Conservation (phyloP, 768 basidiomycete species). For the Collybiopsis luxurians region DNA sequence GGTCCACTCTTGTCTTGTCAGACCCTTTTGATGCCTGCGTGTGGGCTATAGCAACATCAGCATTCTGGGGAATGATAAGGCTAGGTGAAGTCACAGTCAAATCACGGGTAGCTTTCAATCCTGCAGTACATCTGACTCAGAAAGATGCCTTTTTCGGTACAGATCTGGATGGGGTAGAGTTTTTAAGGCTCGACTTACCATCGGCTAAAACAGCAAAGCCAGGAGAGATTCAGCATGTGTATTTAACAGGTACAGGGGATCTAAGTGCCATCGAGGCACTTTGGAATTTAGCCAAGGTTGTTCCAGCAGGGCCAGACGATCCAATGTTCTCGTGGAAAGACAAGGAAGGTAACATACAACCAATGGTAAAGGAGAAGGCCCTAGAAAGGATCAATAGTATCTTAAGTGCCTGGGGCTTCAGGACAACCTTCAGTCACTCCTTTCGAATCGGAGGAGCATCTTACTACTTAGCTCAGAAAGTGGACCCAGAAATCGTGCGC, state of each 20-base stretch:
- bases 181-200: too few species aligned
- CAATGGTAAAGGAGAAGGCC: constrained; percentile 15
- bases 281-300: constrained; percentile 21
- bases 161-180: constrained; percentile 23
- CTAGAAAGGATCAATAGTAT: constrained; percentile 17
- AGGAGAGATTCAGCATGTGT: too few species aligned
- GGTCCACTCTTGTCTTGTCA: constrained; percentile 14
- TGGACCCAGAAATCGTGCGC: constrained; percentile 20
- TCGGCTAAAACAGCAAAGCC: too few species aligned
- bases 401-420: constrained; percentile 14
- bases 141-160: constrained; percentile 14
- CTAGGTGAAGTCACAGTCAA: constrained; percentile 32
- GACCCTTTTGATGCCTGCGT: constrained; percentile 37
- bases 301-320: too few species aligned
- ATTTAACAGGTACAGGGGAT: too few species aligned
- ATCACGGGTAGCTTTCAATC: constrained; percentile 18
- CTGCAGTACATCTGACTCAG: constrained; percentile 20
- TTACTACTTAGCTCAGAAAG: constrained; percentile 15
- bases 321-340: too few species aligned
- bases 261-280: constrained; percentile 30
- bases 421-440: constrained; percentile 23
- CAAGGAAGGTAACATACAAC: too few species aligned
- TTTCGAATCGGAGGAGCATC: constrained; percentile 29
- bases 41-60: constrained; percentile 32
- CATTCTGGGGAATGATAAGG: constrained; percentile 45